Conservation (phyloP, 768 basidiomycete genomes). For the Amanita polypyramis region DNA sequence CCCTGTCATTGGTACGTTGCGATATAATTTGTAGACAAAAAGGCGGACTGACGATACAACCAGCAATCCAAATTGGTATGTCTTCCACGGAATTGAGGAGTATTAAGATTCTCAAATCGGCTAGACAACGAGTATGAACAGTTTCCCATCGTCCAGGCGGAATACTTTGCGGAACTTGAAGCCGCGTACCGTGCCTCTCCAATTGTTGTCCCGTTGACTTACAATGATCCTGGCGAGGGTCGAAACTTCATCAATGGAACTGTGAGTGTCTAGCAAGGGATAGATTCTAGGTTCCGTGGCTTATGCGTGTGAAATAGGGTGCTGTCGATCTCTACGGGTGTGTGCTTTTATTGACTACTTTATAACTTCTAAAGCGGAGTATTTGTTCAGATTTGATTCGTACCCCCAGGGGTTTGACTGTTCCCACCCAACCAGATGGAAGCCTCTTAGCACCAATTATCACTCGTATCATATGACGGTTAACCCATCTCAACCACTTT, state of each 20-base stretch:
- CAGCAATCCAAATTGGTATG: constrained; percentile 22
- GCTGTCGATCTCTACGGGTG: constrained; percentile 73
- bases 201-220: constrained; percentile 63
- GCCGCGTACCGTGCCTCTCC: constrained; percentile 39
- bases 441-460: constrained; percentile 51
- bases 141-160: constrained; percentile 27
- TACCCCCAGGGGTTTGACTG: constrained; percentile 81
- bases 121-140: constrained; percentile 72
- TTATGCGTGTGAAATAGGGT: constrained; percentile 28
- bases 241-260: constrained; percentile 64
- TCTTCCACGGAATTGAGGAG: background rate
- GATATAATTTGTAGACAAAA: background rate
- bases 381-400: constrained; percentile 37
- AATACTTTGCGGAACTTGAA: constrained; percentile 59
- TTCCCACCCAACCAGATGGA: constrained; percentile 61
- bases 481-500: constrained; percentile 50
- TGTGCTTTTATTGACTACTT: background rate
- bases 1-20: constrained; percentile 54
- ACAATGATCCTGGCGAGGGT: constrained; percentile 55
- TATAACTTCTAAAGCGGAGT: background rate
- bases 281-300: background rate
- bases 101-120: background rate
- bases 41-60: background rate
- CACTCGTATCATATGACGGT: constrained; percentile 47
- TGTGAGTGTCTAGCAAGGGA: constrained; percentile 21